Evolutionary conservation across 2,329 filamentous ascomycete species (phyloP).

Genomic region (Penicillium sp.): DNA sequence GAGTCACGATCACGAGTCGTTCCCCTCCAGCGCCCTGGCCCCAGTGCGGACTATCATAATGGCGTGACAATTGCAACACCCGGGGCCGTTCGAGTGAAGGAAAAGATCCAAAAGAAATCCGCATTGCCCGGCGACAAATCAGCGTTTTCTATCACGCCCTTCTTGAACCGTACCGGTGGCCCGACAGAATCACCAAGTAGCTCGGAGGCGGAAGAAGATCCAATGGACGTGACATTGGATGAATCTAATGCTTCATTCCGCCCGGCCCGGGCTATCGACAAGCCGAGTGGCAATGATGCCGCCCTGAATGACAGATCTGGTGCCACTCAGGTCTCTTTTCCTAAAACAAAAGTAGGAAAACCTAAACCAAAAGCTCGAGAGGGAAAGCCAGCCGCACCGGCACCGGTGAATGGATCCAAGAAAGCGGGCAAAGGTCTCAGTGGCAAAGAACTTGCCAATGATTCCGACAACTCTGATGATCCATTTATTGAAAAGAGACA

Average conservation of each 20-base stretch:
- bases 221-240: constrained; percentile 16
- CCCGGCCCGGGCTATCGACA: constrained; percentile 1
- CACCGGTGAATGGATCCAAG: constrained; percentile 1
- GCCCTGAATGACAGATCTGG: constrained; percentile 2
- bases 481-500: constrained; percentile 25
- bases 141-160: constrained; percentile 88
- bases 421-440: constrained; percentile 3
- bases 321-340: constrained; percentile 1
- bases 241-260: constrained; percentile 1
- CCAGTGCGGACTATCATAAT: constrained; percentile 34
- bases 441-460: constrained; percentile 4
- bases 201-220: constrained; percentile 27
- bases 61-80: constrained; percentile 51
- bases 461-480: constrained; percentile 23
- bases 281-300: not conserved
- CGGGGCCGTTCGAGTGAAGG: constrained; percentile 46
- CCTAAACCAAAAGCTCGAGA: constrained; percentile 3
- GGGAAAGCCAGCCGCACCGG: not conserved
- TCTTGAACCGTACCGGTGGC: constrained; percentile 70
- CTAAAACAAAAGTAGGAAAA: constrained; percentile 7
- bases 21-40: constrained; percentile 25
- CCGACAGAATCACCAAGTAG: constrained; percentile 39
- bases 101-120: constrained; percentile 56
- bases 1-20: constrained; percentile 42
- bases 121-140: constrained; percentile 76